Base-by-base conservation (phyloP, 306 rosid genomes). In the Castanea crenata region DNA sequence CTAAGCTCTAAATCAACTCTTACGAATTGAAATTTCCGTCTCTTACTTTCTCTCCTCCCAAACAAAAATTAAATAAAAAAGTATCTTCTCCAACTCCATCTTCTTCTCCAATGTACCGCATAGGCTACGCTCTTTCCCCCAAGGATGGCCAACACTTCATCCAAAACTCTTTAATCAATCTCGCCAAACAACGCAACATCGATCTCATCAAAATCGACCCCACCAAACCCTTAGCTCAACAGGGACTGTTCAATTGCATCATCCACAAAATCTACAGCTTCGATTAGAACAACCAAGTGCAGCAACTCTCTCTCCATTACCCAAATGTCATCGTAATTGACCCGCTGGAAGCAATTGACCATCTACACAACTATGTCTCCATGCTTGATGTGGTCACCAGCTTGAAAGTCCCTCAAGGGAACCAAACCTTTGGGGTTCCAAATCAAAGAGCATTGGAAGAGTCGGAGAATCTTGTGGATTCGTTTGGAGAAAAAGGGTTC, bases 191-290 rank as follows among this genome's bases (percentile, higher is more conserved):
- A 5, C 34, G 49, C 25, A 71, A 80, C 52, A 59, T 84, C 69
- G 85, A 77, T 69, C 79, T 84, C 46, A 73, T 77, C 54, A 52
- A 69, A 11, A 21, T 78, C 49, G 79, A 76, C 38, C 63, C 63
- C 51, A 2, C 25, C 38, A 46, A 38, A 62, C 55, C 77, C 12
- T 49, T 84, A 55, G 34, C 21, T 46, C 73, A 84, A 2, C 85
- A 84, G 46, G 85, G 79, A n/a, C 85, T 80, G 18, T 84, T 84
- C 74, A 29, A 84, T 74, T 73, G 79, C 82, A 64, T 80, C 76
- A 55, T 84, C 71, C 85, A 84, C 77, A 80, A 84, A 62, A 49
- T 84, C 44, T 76, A 84, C 65, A 35, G 35, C 9, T 35, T 15
- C 8, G 54, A 52, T n/a, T 84, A 85, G 87, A 69, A 41, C 19